These are phyloP conservation scores for Blastobotrys parvus DNA, from an alignment of 805 yeast species.

Conservation along the genomic window DNA sequence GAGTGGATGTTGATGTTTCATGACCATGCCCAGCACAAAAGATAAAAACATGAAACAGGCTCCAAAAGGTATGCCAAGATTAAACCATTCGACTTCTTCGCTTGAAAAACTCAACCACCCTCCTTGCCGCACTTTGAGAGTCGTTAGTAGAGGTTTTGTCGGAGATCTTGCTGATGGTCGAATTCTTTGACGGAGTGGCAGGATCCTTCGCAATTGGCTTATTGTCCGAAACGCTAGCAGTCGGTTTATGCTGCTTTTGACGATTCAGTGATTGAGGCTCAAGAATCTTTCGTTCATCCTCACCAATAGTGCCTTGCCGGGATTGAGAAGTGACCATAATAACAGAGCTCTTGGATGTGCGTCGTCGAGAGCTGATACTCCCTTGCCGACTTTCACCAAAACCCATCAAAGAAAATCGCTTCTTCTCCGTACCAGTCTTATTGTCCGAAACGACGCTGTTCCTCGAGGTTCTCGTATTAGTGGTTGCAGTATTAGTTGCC, in stretches of 20 bases:
- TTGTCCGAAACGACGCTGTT: not conserved
- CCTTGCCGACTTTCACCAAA: constrained; percentile 2
- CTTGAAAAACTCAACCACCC: constrained; percentile 30
- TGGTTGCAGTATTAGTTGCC: not conserved
- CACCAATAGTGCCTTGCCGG: not conserved
- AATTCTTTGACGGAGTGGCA: constrained; percentile 1
- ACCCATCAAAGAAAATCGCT: constrained; percentile 19
- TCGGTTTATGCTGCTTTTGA: constrained; percentile 3
- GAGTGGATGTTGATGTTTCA: too few relatives aligned
- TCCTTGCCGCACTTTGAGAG: constrained; percentile 20
- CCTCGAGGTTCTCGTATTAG: constrained; percentile 4
- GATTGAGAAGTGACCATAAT: not conserved
- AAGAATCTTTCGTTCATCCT: not conserved
- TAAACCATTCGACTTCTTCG: constrained; percentile 28
- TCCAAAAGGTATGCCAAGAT: too few relatives aligned
- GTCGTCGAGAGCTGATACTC: not conserved
- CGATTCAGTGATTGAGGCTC: constrained; percentile 4
- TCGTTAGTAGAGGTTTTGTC: not conserved
- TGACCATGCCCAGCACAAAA: too few relatives aligned
- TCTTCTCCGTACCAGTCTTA: constrained; percentile 3
- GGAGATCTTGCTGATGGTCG: constrained; percentile 3
- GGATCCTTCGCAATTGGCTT: not conserved
- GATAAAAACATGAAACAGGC: too few relatives aligned
- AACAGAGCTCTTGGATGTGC: not conserved
- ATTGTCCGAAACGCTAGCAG: constrained; percentile 1